These are phyloP conservation scores for Bruguiera hainesii DNA, from an alignment of 441 rosid genomes.

Conservation along the genomic window DNA sequence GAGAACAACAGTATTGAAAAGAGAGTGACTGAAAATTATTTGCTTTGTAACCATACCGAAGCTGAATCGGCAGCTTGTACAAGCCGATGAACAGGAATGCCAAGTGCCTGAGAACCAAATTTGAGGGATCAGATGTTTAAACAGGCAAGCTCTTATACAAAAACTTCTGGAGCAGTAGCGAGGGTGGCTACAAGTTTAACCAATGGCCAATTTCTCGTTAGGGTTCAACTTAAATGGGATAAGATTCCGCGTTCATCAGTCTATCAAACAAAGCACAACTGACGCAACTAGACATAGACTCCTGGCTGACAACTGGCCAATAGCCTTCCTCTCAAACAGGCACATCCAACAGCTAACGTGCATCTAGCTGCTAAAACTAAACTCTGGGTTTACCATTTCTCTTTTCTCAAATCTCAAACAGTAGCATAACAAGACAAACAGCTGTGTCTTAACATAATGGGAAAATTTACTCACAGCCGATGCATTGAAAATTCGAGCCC, in stretches of 20 bases:
- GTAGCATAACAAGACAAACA: not conserved
- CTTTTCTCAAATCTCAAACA: too few relatives aligned
- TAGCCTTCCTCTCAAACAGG: too few relatives aligned
- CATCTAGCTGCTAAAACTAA: too few relatives aligned
- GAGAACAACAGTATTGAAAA: not conserved
- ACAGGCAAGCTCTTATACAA: not conserved
- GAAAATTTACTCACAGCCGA: conserved; percentile 54
- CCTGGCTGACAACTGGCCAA: too few relatives aligned
- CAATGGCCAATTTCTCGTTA: not conserved
- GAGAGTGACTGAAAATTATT: conserved; percentile 5
- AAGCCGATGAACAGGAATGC: conserved; percentile 76
- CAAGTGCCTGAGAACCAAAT: conserved; percentile 62
- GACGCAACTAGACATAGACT: too few relatives aligned
- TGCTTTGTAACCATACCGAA: conserved; percentile 42
- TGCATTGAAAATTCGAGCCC: conserved; percentile 94
- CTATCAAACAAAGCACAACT: too few relatives aligned
- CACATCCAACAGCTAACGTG: too few relatives aligned
- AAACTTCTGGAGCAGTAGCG: not conserved
- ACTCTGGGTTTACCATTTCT: too few relatives aligned
- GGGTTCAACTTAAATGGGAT: too few relatives aligned
- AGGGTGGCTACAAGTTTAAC: not conserved
- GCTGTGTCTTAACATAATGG: not conserved
- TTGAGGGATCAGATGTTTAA: conserved; percentile 17
- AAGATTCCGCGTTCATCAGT: too few relatives aligned
- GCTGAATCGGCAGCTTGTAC: conserved; percentile 86